phyloP scores from a whole-genome alignment of 306 rosid species.

The Medicago ruthenica region DNA sequence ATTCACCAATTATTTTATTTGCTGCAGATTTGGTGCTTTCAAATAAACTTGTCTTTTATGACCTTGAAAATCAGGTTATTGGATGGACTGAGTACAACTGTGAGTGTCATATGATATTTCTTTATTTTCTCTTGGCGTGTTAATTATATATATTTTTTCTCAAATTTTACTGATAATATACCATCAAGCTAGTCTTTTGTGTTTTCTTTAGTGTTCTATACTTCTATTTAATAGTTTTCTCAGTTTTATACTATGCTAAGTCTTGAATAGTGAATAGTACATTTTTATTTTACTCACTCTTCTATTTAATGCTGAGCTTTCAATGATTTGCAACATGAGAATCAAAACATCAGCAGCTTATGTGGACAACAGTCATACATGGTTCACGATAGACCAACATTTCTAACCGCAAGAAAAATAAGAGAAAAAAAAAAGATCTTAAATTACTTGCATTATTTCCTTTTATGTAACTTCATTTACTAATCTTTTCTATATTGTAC shows the following conservation, averaged over 20 bases:
- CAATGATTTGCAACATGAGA: constrained; percentile 23
- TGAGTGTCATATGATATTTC: constrained; percentile 51
- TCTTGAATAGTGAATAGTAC: neutral
- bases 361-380: neutral
- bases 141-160: constrained; percentile 4
- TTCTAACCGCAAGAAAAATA: neutral
- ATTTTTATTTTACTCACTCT: neutral
- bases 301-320: too few relatives aligned
- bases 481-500: constrained; percentile 39
- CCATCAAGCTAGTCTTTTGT: constrained; percentile 1
- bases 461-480: constrained; percentile 21
- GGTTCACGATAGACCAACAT: neutral
- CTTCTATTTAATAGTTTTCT: constrained; percentile 5
- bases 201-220: neutral
- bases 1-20: constrained; percentile 4
- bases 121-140: neutral
- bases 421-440: constrained; percentile 17
- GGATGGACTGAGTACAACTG: constrained; percentile 98
- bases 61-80: constrained; percentile 85
- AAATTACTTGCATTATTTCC: constrained; percentile 27
- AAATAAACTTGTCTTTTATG: constrained; percentile 86
- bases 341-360: neutral
- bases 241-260: constrained; percentile 10
- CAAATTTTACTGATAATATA: neutral
- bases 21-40: constrained; percentile 95